Conservation (phyloP, 176 grass and related monocot species). For the Bonia amplexicaulis region DNA sequence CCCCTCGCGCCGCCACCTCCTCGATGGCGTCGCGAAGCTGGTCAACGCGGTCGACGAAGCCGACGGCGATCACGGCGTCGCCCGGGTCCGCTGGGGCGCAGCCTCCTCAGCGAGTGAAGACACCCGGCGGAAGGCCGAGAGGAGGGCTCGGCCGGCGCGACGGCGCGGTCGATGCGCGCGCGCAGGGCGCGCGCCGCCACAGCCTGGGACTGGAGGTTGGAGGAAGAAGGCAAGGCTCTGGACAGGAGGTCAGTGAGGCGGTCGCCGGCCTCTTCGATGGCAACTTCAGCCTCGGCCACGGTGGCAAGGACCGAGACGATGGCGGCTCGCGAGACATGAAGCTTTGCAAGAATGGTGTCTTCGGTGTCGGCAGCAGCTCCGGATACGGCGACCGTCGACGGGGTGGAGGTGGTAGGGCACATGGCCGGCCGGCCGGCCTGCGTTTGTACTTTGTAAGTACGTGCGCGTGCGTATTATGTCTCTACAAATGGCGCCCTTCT, state of each 20-base stretch:
- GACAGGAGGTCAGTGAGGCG: constrained; percentile 16
- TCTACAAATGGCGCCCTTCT: neutral
- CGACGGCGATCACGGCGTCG: constrained; percentile 2
- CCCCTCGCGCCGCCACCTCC: constrained; percentile 31
- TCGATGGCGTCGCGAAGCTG: constrained; percentile 46
- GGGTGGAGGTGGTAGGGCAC: constrained; percentile 21
- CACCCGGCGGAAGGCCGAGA: constrained; percentile 33
- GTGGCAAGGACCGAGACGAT: constrained; percentile 34
- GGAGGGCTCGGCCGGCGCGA: constrained; percentile 34
- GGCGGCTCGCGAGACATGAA: constrained; percentile 31
- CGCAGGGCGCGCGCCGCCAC: constrained; percentile 34
- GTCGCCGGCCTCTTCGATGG: constrained; percentile 23
- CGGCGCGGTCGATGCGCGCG: constrained; percentile 49
- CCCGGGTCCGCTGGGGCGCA: constrained; percentile 13
- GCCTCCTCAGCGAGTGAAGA: constrained; percentile 25
- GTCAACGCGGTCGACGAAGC: constrained; percentile 46
- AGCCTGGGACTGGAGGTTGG: constrained; percentile 48
- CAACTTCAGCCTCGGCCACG: constrained; percentile 21
- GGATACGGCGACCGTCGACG: neutral
- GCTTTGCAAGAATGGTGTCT: constrained; percentile 13
- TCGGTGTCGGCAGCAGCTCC: neutral
- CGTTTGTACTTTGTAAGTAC: neutral
- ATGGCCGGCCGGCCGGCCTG: constrained; percentile 28
- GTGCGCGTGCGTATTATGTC: neutral
- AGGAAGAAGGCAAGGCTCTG: constrained; percentile 10